These are phyloP conservation scores for Petunia hybrid DNA, from an alignment of 305 asterid genomes.

Conservation along the genomic window DNA sequence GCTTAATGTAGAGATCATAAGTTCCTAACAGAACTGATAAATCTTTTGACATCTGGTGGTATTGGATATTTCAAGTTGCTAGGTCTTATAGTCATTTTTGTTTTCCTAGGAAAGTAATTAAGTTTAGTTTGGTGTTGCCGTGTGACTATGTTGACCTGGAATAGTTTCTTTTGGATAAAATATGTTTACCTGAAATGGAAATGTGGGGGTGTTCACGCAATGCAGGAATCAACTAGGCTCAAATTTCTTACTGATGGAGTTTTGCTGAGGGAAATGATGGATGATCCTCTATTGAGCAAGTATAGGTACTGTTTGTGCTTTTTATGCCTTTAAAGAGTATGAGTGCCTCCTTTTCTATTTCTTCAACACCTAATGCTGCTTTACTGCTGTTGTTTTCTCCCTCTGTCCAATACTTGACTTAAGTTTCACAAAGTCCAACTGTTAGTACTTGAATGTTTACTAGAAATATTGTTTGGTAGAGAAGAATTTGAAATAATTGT, in stretches of 20 bases:
- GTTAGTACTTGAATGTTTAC: too few species aligned
- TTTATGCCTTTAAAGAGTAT: constrained; percentile 5
- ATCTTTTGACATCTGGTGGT: constrained; percentile 29
- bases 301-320: constrained; percentile 62
- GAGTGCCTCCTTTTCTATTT: neutral
- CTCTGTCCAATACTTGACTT: too few species aligned
- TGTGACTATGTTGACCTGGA: neutral
- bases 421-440: too few species aligned
- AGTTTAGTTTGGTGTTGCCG: neutral
- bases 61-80: constrained; percentile 24
- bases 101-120: constrained; percentile 22
- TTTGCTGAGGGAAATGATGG: constrained; percentile 97
- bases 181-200: constrained; percentile 34
- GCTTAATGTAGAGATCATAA: constrained; percentile 23
- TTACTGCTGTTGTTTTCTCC: too few species aligned
- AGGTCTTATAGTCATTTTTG: too few species aligned
- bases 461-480: too few species aligned
- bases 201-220: constrained; percentile 41
- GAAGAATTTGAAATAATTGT: too few species aligned
- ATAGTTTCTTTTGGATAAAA: neutral
- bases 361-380: too few species aligned
- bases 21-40: neutral
- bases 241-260: constrained; percentile 97
- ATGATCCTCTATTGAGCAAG: constrained; percentile 94
- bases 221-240: constrained; percentile 80